Base-by-base conservation (phyloP, 31 red algal species). In the Pterothamnion heteromorphum region DNA sequence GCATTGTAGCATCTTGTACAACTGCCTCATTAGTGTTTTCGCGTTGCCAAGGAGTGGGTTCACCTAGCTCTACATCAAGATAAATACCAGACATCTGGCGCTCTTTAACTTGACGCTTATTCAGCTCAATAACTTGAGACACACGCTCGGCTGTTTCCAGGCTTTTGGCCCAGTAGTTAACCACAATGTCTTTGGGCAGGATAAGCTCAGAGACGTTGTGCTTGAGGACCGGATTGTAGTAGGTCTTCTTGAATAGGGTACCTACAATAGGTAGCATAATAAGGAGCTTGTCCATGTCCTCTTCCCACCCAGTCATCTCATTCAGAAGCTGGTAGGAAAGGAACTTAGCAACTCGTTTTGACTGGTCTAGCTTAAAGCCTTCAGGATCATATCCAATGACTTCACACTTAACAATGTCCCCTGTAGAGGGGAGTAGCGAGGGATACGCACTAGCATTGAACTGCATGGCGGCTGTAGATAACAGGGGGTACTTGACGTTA, bases 271-370 rank as follows among this genome's bases (percentile, higher is more conserved):
- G 72, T 32, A 76, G 30, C 23, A 30, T 26, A 76, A 30, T 26
- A 26, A 76, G 30, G 30, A 76, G 72, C 72, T 76, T 32, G 72
- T 76, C 72, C 23, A 76, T 76, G 23, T 76, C 26, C 72, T 26
- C 30, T 76, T 76, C 72, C 72, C 72, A 76, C 30, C 30, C 72
- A 76, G 72, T 26, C 72, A 76, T 76, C 30, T 76, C 72, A 76
- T 32, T 26, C 72, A 76, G 30, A 32, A 26, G 30, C 72, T 76
- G 72, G 30, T 76, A 76, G 72, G 72, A 76, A 26, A 76, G 23
- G 72, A 30, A 32, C 72, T 76, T 32, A 76, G 26, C 30, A 76
- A 76, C 72, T 1, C 72, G 72, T 32, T 76, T 76, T 76, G 72
- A 26, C 3, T 32, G 72, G 26, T 76, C 26, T 32, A 32, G 26